Evolutionary conservation across 176 grass and related monocot species (phyloP).

Genomic region (Bothriochloa decipiens): DNA sequence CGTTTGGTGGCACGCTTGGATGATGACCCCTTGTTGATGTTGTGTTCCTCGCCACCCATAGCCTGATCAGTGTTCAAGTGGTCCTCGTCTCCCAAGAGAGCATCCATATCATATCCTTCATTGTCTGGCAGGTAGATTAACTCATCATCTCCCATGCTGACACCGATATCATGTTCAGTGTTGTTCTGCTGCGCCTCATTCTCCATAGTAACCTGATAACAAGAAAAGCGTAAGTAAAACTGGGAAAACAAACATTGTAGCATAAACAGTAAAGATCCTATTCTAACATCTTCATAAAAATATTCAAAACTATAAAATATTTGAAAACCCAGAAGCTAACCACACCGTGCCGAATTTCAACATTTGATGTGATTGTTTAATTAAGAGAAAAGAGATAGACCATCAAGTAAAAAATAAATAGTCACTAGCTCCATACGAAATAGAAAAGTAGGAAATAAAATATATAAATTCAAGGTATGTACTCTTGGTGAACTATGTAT

Average conservation of each 20-base stretch:
- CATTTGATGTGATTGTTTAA: background rate
- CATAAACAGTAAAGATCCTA: background rate
- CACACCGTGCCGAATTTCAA: background rate
- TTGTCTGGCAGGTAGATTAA: background rate
- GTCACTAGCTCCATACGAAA: background rate
- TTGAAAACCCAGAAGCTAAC: background rate
- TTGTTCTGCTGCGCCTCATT: background rate
- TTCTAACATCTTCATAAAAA: background rate
- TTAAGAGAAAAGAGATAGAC: background rate
- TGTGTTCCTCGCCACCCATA: background rate
- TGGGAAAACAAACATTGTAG: background rate
- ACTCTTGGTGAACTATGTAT: background rate
- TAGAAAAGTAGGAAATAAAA: background rate
- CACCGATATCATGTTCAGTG: background rate
- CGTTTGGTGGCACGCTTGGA: background rate
- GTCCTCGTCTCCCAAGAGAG: background rate
- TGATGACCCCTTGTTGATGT: no score
- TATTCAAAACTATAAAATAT: background rate
- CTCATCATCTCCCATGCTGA: background rate
- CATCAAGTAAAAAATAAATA: background rate
- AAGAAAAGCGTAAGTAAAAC: background rate
- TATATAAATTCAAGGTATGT: background rate
- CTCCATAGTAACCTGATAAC: background rate
- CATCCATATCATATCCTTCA: constrained; percentile 1
- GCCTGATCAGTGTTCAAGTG: background rate